Evolutionary conservation across 75 land plant genomes (phyloP).

Genomic region (Cryptomeria japonica): DNA sequence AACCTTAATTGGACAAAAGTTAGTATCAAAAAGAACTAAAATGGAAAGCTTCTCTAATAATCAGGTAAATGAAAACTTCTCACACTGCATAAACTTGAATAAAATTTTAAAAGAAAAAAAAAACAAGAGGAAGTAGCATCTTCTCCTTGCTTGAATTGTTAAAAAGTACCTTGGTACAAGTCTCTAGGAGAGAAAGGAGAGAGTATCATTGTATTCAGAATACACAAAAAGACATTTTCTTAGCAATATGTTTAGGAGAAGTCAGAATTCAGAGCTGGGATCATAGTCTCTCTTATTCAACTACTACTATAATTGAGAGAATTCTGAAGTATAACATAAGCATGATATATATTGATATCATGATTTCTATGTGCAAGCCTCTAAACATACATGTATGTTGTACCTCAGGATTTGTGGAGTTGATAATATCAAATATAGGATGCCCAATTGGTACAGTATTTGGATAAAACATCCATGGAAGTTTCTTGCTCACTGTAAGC

Average conservation of each 20-base stretch:
- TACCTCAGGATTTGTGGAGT: conserved; percentile 95
- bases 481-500: conserved; percentile 83
- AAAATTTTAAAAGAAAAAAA: not conserved
- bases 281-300: not conserved
- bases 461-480: conserved; percentile 97
- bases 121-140: not conserved
- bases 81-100: not conserved
- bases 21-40: not conserved
- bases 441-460: conserved; percentile 90
- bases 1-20: not conserved
- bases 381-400: not conserved
- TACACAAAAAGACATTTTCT: not conserved
- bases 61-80: not conserved
- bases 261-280: not conserved
- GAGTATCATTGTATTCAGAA: not conserved
- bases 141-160: not conserved
- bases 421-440: conserved; percentile 94
- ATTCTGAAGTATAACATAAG: not conserved
- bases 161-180: not conserved
- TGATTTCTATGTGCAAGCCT: not conserved
- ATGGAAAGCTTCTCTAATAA: not conserved
- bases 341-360: conserved; percentile 4
- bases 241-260: not conserved
- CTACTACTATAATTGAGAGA: not conserved
- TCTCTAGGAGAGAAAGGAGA: not conserved